Conservation (phyloP, 2,329 filamentous ascomycete genomes). For the Sclerotinia spermophila region DNA sequence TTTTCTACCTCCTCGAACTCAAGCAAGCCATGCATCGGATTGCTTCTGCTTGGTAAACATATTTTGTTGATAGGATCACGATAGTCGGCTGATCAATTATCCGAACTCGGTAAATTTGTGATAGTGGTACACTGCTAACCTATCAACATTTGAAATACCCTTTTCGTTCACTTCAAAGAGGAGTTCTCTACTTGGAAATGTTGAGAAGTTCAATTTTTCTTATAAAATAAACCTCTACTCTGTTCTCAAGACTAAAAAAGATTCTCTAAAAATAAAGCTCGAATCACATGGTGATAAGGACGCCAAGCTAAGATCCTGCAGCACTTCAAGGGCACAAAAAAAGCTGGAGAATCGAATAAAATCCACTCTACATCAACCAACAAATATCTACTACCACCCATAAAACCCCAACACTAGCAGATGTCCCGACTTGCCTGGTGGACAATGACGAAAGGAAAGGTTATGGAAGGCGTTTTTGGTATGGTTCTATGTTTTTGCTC, state of each 20-base stretch:
- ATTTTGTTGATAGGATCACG: not conserved
- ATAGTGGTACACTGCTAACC: not conserved
- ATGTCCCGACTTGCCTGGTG: constrained; percentile 29
- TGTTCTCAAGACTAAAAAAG: not conserved
- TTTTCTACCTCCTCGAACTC: not conserved
- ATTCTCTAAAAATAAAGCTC: not conserved
- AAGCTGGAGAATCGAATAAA: not conserved
- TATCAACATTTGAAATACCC: not conserved
- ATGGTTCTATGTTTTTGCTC: constrained; percentile 28
- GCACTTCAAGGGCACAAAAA: constrained; percentile 1
- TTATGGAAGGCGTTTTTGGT: constrained; percentile 63
- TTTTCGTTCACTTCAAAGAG: not conserved
- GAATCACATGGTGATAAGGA: constrained; percentile 12
- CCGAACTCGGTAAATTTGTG: not conserved
- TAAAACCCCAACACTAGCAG: constrained; percentile 14
- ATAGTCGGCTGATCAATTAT: not conserved
- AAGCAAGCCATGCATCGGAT: not conserved
- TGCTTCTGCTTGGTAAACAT: too few species aligned
- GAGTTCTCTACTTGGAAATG: not conserved
- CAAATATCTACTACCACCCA: not conserved
- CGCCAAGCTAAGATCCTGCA: not conserved
- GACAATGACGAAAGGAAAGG: constrained; percentile 40
- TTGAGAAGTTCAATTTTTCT: not conserved
- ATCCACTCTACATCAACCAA: not conserved
- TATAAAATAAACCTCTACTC: not conserved